A percentile compares a stretch with the other conserved stretches of the same genome.
phyloP scores from a whole-genome alignment of 371 early-diverging fungal genomes.

The Mycotypha africana region DNA sequence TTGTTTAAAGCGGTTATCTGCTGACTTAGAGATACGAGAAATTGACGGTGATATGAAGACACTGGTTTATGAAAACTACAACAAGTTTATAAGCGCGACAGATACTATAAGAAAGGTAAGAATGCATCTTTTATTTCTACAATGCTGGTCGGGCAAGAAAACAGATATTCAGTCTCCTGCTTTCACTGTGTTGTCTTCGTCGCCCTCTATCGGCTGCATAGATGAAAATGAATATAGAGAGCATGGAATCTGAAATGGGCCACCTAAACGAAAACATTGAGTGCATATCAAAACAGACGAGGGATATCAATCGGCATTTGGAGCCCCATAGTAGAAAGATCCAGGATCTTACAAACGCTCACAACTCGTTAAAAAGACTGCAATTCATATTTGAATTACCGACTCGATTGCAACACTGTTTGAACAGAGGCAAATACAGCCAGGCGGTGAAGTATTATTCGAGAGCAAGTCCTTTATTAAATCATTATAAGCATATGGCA shows the following conservation, averaged over 20 bases:
- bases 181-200: no score
- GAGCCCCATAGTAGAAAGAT: conserved; percentile 67
- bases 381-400: conserved; percentile 88
- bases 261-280: conserved; percentile 65
- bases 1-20: not conserved
- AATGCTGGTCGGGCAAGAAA: no score
- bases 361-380: conserved; percentile 68
- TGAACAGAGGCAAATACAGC: conserved; percentile 53
- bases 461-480: conserved; percentile 64
- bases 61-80: conserved; percentile 94
- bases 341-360: conserved; percentile 71
- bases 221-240: conserved; percentile 74
- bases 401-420: conserved; percentile 54
- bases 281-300: conserved; percentile 53
- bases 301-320: conserved; percentile 52
- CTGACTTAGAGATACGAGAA: conserved; percentile 63
- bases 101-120: conserved; percentile 77
- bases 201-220: no score
- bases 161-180: no score
- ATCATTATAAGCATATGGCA: conserved; percentile 68
- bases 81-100: conserved; percentile 90
- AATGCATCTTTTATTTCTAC: no score
- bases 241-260: conserved; percentile 76
- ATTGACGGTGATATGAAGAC: conserved; percentile 96
- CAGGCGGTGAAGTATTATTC: conserved; percentile 77